Percentiles rank a stretch among this genome's conserved stretches.
phyloP scores from a whole-genome alignment of 495 filamentous ascomycete genomes.

The Peziza echinospora region DNA sequence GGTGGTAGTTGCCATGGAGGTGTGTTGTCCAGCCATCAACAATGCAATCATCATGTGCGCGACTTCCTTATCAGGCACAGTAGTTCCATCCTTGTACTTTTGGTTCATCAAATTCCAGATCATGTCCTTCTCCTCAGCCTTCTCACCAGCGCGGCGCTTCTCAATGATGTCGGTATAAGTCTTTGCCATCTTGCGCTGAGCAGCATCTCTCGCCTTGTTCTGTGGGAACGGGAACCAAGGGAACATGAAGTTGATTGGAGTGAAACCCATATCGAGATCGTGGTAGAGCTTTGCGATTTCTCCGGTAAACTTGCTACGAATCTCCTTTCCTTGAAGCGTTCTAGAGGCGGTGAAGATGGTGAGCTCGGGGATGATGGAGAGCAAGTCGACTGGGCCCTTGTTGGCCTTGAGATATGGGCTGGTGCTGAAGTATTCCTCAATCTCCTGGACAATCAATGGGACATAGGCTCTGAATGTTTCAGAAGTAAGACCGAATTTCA shows the following conservation, averaged over 20 bases:
- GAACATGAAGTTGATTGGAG: slow-evolving; percentile 63
- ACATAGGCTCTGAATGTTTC: slow-evolving; percentile 59
- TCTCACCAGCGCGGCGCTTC: slow-evolving; percentile 29
- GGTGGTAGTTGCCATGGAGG: slow-evolving; percentile 54
- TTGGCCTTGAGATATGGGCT: slow-evolving; percentile 43
- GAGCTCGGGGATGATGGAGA: slow-evolving; percentile 54
- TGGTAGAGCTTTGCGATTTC: slow-evolving; percentile 57
- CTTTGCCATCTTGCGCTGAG: slow-evolving; percentile 51
- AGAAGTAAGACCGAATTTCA: slow-evolving; percentile 65
- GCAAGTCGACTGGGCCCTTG: slow-evolving; percentile 42
- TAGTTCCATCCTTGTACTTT: slow-evolving; percentile 49
- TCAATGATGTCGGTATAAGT: slow-evolving; percentile 62
- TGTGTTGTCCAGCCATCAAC: slow-evolving; percentile 78
- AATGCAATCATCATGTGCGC: slow-evolving; percentile 86
- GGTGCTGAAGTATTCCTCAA: slow-evolving; percentile 43
- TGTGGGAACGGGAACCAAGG: slow-evolving; percentile 72
- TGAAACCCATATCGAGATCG: slow-evolving; percentile 68
- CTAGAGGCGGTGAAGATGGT: slow-evolving; percentile 71
- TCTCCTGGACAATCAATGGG: slow-evolving; percentile 55
- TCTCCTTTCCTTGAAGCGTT: slow-evolving; percentile 58
- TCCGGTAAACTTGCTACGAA: slow-evolving; percentile 52
- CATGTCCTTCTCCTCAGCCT: slow-evolving; percentile 38
- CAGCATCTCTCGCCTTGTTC: slow-evolving; percentile 56
- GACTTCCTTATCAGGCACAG: slow-evolving; percentile 55
- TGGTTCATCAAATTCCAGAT: slow-evolving; percentile 67